Base-by-base conservation (phyloP, 495 filamentous ascomycete genomes). In the Penicillium roqueforti region DNA sequence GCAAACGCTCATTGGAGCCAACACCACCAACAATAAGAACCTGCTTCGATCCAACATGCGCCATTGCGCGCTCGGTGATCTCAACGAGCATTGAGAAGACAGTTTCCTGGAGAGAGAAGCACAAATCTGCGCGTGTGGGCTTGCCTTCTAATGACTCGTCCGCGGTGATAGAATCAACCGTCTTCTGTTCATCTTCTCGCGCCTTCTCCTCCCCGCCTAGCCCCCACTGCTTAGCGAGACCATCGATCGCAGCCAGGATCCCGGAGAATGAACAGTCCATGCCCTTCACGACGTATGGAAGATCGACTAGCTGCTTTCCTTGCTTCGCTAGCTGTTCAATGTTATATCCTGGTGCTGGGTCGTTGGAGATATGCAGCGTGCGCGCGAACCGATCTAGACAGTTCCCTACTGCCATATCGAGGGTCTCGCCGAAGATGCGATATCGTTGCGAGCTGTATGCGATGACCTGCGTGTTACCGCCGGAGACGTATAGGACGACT, bases 11-110 rank as follows among this genome's bases (percentile, higher is more conserved):
- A 65, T 98, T 98, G 61, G 88, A 93, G n/a, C 95, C 93, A 23
- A 98, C 93, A n/a, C 93, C 93, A 20, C 93, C 93, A 4, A 98
- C 93, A 53, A 98, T 89, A 38, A 98, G 75, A 9, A 97, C 93
- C 72, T 97, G 88, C 55, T 72, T 83, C 19, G 87, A 89, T 28
- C 90, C 91, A 20, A 96, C 92, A 71, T 98, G 93, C 23, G 95
- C 92, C 93, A 98, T 98, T 3, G 93, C 93, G 25, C 93, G 84
- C 75, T 98, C 93, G 0, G 93, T 98, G 61, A 96, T 98, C 79
- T 98, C 93, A 6, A 98, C 93, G 38, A 98, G 76, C 95, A 98
- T 98, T 1, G 92, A 85, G 67, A 81, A 98, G 10, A 97, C 82
- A 3, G 92, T 97, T 68, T 98, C 93, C 70, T 98, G 93, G 32